Evolutionary conservation across 345 rosid genomes (phyloP).

Genomic region (Cardamine occulta): DNA sequence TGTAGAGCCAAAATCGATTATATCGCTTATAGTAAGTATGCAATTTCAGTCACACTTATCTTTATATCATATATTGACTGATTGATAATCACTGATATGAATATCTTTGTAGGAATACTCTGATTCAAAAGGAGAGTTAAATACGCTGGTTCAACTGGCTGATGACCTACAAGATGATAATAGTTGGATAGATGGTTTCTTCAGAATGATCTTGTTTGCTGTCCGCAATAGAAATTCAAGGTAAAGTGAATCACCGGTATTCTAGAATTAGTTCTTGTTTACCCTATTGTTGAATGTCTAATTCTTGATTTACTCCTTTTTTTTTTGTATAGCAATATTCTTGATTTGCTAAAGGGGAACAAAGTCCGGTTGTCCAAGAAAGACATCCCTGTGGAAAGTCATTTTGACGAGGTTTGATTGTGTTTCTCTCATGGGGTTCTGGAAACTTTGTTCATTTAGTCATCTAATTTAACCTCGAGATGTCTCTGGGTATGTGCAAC

Average conservation of each 20-base stretch:
- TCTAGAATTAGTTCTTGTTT: constrained; percentile 2
- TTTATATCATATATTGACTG: neutral
- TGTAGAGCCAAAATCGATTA: constrained; percentile 66
- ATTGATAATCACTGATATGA: neutral
- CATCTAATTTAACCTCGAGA: constrained; percentile 18
- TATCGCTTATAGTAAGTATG: constrained; percentile 74
- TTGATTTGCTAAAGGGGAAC: constrained; percentile 69
- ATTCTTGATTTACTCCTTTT: constrained; percentile 33
- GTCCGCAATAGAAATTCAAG: constrained; percentile 58
- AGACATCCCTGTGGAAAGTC: constrained; percentile 55
- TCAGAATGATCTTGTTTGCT: constrained; percentile 59
- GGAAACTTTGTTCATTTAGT: constrained; percentile 13
- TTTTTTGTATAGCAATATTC: constrained; percentile 50
- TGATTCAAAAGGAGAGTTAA: constrained; percentile 54
- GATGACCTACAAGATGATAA: constrained; percentile 57
- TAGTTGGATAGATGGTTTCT: constrained; percentile 71
- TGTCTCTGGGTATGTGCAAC: neutral
- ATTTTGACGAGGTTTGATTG: constrained; percentile 69
- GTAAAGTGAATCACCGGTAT: constrained; percentile 42
- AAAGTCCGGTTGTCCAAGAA: constrained; percentile 45
- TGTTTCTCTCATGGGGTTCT: constrained; percentile 16
- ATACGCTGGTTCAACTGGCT: constrained; percentile 56
- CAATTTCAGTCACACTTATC: constrained; percentile 4
- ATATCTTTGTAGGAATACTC: constrained; percentile 53
- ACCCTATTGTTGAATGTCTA: constrained; percentile 13